phyloP scores from a whole-genome alignment of 306 rosid genomes.

The Prunus salicina region DNA sequence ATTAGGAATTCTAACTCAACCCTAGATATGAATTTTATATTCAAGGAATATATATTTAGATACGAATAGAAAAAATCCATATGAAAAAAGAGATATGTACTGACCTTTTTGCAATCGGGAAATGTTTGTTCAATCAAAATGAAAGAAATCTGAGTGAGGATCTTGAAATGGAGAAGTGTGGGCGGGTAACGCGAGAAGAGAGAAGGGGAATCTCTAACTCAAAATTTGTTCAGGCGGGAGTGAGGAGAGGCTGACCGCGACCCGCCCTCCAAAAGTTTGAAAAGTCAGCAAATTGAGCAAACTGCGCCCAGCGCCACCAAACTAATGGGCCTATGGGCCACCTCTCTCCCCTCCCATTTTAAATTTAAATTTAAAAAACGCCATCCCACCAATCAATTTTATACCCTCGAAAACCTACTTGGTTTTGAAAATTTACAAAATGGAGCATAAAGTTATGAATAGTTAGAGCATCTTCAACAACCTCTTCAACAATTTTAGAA shows the following conservation, averaged over 20 bases:
- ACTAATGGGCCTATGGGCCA: neutral
- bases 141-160: neutral
- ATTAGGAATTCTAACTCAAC: neutral
- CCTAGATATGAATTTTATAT: neutral
- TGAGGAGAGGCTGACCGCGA: neutral
- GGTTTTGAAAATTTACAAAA: too few species aligned
- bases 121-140: neutral
- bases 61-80: neutral
- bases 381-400: too few species aligned
- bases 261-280: neutral
- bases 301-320: neutral
- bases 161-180: neutral
- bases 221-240: neutral
- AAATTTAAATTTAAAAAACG: neutral
- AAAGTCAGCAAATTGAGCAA: neutral
- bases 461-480: too few species aligned
- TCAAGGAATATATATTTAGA: neutral
- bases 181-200: neutral
- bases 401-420: too few species aligned
- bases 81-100: neutral
- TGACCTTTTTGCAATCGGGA: neutral
- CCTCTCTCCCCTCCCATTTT: neutral
- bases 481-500: fast-evolving
- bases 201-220: neutral
- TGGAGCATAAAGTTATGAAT: too few species aligned